Evolutionary conservation across 768 basidiomycete genomes (phyloP).

Genomic region (Kwoniella botswanensis): DNA sequence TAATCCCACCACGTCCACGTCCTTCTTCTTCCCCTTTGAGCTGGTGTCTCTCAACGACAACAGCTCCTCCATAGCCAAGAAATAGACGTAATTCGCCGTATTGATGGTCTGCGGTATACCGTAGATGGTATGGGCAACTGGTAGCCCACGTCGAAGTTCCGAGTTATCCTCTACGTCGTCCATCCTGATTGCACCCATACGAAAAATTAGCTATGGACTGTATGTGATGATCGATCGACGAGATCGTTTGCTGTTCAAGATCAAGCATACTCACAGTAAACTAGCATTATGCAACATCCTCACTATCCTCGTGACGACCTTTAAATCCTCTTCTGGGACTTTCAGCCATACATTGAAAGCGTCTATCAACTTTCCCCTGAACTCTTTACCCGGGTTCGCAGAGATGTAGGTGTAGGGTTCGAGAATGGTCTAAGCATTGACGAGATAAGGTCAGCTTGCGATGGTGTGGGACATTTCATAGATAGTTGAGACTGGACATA

Average conservation of each 20-base stretch:
- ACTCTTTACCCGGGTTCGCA: conserved; percentile 88
- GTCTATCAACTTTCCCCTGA: conserved; percentile 81
- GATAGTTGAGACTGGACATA: conserved; percentile 3
- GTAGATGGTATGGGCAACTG: conserved; percentile 96
- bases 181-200: conserved; percentile 63
- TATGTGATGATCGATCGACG: background rate
- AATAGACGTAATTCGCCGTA: conserved; percentile 95
- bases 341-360: conserved; percentile 93
- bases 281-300: conserved; percentile 94
- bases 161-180: conserved; percentile 95
- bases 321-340: conserved; percentile 74
- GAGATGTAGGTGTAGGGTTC: conserved; percentile 88
- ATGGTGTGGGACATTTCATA: background rate
- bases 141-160: conserved; percentile 80
- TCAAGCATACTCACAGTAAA: conserved; percentile 68
- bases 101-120: conserved; percentile 97
- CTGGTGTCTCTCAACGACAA: conserved; percentile 61
- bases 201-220: background rate
- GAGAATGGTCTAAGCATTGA: conserved; percentile 64
- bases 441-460: background rate
- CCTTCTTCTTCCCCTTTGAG: conserved; percentile 18
- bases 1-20: conserved; percentile 66
- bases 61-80: conserved; percentile 86
- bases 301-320: conserved; percentile 77
- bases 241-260: background rate